Conservation (phyloP, 495 filamentous ascomycete species). For the Hypomontagnella submonticulosa region DNA sequence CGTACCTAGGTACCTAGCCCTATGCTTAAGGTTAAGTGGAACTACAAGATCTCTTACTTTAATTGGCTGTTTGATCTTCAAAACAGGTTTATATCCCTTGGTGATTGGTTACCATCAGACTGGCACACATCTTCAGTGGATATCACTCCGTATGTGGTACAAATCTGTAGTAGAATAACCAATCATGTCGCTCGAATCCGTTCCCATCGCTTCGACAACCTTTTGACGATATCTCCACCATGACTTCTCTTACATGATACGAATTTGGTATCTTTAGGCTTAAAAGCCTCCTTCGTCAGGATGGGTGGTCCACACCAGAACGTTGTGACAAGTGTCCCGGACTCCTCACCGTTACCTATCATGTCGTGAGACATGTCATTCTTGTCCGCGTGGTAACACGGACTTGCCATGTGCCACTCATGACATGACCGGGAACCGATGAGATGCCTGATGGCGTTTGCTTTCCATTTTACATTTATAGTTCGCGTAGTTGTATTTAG, state of each 20-base stretch:
- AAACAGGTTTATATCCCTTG: background rate
- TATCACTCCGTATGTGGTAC: constrained; percentile 20
- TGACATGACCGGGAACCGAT: constrained; percentile 12
- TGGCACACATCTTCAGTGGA: constrained; percentile 32
- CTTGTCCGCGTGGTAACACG: constrained; percentile 24
- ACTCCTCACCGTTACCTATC: constrained; percentile 22
- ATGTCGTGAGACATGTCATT: constrained; percentile 39
- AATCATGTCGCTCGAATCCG: constrained; percentile 2
- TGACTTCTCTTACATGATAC: background rate
- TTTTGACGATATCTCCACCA: constrained; percentile 7
- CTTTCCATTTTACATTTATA: background rate
- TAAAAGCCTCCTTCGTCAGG: constrained; percentile 24
- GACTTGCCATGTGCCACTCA: constrained; percentile 29
- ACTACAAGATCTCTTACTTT: background rate
- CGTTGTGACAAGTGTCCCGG: constrained; percentile 23
- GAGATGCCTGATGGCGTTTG: constrained; percentile 6
- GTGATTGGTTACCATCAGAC: constrained; percentile 46
- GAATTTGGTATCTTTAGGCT: constrained; percentile 16
- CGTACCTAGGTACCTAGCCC: constrained; percentile 22
- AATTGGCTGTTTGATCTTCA: constrained; percentile 5
- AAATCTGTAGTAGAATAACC: constrained; percentile 15
- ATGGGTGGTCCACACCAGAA: constrained; percentile 14
- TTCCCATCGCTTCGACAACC: constrained; percentile 14
- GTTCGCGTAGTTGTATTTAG: constrained; percentile 20
- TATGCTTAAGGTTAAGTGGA: constrained; percentile 24